Conservation (phyloP, 345 rosid genomes). For the Pugionium cornutum region DNA sequence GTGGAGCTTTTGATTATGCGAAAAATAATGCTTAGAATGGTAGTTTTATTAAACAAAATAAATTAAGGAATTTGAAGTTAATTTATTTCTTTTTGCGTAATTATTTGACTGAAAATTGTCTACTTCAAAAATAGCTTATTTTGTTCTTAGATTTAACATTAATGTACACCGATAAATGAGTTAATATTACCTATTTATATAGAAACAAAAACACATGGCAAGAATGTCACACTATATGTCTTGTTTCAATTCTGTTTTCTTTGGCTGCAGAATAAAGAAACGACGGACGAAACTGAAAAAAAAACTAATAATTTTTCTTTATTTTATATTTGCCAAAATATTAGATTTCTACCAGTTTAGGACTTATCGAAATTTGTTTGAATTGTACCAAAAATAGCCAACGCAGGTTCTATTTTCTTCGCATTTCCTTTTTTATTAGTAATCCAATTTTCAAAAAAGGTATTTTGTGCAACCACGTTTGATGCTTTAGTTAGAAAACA, state of each 20-base stretch:
- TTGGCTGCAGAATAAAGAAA: not conserved
- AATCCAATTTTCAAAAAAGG: conserved; percentile 18
- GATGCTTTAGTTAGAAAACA: conserved; percentile 24
- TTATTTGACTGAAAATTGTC: not conserved
- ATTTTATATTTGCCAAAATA: conserved; percentile 3
- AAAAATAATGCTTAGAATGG: not conserved
- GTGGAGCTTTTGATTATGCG: conserved; percentile 13
- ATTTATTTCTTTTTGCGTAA: not conserved
- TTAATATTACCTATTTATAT: not conserved
- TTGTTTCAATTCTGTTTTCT: conserved; percentile 25
- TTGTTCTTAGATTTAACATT: conserved; percentile 1
- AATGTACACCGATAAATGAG: conserved; percentile 6
- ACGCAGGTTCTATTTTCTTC: not conserved
- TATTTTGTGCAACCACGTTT: conserved; percentile 33
- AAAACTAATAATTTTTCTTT: not conserved
- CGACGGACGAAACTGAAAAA: not conserved
- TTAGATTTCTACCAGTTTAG: conserved; percentile 11
- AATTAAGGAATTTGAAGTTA: not conserved
- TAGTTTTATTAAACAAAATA: not conserved
- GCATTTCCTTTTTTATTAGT: conserved; percentile 6
- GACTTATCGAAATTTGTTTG: conserved; percentile 18
- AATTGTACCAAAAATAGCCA: conserved; percentile 31
- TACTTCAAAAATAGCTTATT: not conserved
- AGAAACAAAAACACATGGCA: conserved; percentile 37
- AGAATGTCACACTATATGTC: conserved; percentile 31